Base-by-base conservation (phyloP, 257 asterid genomes). In the Leonotis leonurus region DNA sequence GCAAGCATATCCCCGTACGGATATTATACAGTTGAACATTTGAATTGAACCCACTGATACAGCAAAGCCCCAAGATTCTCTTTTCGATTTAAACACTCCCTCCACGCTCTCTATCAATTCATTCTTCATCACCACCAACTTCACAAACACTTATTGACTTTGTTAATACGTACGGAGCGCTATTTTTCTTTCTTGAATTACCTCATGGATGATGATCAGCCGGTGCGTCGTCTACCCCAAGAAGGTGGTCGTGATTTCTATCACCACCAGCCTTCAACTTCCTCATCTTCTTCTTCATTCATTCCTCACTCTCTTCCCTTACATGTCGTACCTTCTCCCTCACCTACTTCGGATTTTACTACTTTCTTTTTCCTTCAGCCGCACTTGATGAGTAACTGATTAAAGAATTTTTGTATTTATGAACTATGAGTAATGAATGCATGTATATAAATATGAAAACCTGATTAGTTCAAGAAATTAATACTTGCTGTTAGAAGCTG, bases 191-290 rank as follows among this genome's bases (percentile, higher is more conserved):
- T n/a, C 35, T 26, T 5, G 59, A 13, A 44, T 24, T 21, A 27
- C 18, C 21, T 59, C 14, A 90, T 92, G 99, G 99, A 93, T 66
- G 95, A 93, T 80, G n/a, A n/a, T n/a, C 95, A 86, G 64, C 81
- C 87, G 78, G 86, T 87, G 75, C 94, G 86, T 73, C 85, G 97
- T 43, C 91, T 93, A 27, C 74, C 89, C 26, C 90, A 87, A 80
- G 96, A 90, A 78, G 99, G 96, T 53, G 97, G 99, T 6, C 95
- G 99, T 56, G 99, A 92, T 80, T 85, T 81, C 27, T 80, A 83
- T 56, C 95, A 86, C 26, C 93, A 84, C 32, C 94, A 77, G 79
- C 93, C 96, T 27, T 84, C 99, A 59, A 81, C 96, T 67, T 85
- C 97, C 7, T 76, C n/a, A n/a, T n/a, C 93, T 18, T 83, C 96